A percentile compares a stretch with the other conserved stretches of the same genome.
These are phyloP conservation scores for Brasenia schreberi DNA, from an alignment of 164 flowering plant species.

Conservation along the genomic window DNA sequence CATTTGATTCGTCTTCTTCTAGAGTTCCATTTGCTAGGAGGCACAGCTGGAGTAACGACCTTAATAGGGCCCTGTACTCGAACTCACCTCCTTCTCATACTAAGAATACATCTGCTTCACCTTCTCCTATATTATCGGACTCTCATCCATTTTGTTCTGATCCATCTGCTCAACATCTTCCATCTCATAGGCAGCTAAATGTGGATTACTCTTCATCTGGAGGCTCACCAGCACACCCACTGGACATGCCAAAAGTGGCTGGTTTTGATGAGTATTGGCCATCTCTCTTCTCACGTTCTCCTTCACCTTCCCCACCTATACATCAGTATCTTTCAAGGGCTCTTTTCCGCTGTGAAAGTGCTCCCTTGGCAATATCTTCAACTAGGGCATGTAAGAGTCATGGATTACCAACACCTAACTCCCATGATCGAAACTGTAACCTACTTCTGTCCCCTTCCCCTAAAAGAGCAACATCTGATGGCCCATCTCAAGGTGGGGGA, in stretches of 20 bases:
- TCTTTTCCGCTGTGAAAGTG: slow-evolving; percentile 65
- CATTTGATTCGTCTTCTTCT: slow-evolving; percentile 24
- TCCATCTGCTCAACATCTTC: slow-evolving; percentile 18
- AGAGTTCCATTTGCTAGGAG: slow-evolving; percentile 49
- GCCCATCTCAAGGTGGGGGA: slow-evolving; percentile 13
- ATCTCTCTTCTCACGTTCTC: slow-evolving; percentile 43
- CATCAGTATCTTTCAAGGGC: slow-evolving; percentile 20
- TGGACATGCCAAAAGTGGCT: slow-evolving; percentile 24
- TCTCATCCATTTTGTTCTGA: slow-evolving; percentile 26
- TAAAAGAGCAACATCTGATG: slow-evolving; percentile 17
- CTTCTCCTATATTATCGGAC: slow-evolving; percentile 10
- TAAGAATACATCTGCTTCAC: slow-evolving; percentile 9
- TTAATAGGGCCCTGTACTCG: slow-evolving; percentile 27
- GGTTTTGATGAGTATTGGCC: slow-evolving; percentile 58
- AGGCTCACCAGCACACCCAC: slow-evolving; percentile 33
- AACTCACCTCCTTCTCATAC: slow-evolving; percentile 16
- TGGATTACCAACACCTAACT: slow-evolving; percentile 7
- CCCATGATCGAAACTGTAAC: slow-evolving; percentile 14
- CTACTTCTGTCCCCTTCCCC: slow-evolving; percentile 52
- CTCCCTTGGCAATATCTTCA: slow-evolving; percentile 52
- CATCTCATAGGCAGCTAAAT: slow-evolving; percentile 9
- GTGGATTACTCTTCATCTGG: slow-evolving; percentile 8
- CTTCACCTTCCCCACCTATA: slow-evolving; percentile 71
- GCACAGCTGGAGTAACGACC: slow-evolving; percentile 76
- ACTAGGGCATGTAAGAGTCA: slow-evolving; percentile 22